Conservation (phyloP, 2,329 filamentous ascomycete species). For the Clonostachys sp. region DNA sequence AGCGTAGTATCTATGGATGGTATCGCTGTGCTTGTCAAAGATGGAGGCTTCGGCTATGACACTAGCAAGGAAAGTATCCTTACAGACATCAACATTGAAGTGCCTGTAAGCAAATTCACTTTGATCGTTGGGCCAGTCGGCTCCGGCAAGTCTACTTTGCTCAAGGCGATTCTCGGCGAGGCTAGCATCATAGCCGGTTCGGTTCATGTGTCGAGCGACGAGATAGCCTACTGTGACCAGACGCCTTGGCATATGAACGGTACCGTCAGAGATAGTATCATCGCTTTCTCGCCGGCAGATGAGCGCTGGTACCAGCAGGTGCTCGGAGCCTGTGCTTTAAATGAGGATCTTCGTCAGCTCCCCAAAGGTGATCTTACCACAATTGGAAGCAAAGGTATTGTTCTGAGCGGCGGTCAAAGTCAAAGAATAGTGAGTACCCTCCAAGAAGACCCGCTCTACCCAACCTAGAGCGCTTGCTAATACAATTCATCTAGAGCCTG, state of each 20-base stretch:
- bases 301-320: constrained; percentile 19
- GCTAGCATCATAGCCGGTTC: constrained; percentile 8
- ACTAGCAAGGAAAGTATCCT: no score
- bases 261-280: constrained; percentile 23
- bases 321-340: constrained; percentile 11
- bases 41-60: no score
- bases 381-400: constrained; percentile 27
- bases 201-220: constrained; percentile 10
- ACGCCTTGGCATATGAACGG: constrained; percentile 18
- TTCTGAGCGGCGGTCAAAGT: constrained; percentile 29
- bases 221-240: constrained; percentile 17
- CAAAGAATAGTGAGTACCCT: constrained; percentile 16
- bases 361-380: constrained; percentile 21
- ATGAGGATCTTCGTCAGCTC: constrained; percentile 16
- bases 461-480: constrained; percentile 1
- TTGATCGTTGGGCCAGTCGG: constrained; percentile 28
- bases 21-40: no score
- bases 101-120: constrained; percentile 11
- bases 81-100: no score
- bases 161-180: constrained; percentile 23
- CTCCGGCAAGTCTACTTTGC: constrained; percentile 25
- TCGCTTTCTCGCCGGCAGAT: constrained; percentile 15
- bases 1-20: not conserved
- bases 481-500: constrained; percentile 7
- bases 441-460: not conserved